Evolutionary conservation across 345 rosid genomes (phyloP).

Genomic region (Alliaria petiolata): DNA sequence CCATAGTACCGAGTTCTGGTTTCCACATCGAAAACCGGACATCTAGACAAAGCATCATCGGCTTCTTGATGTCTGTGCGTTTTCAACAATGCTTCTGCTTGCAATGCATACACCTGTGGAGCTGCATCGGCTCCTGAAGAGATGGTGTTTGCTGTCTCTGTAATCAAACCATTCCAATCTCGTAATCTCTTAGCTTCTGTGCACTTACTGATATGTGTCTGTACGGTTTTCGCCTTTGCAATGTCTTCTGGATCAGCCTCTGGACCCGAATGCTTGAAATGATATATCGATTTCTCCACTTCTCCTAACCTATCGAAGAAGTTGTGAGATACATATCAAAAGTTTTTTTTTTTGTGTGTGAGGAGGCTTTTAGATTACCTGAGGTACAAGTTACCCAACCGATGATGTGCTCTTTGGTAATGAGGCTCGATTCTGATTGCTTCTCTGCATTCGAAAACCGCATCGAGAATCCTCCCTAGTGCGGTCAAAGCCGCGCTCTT

Average conservation of each 20-base stretch:
- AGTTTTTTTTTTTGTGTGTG: not conserved
- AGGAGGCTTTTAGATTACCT: slow-evolving; percentile 44
- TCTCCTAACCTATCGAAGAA: slow-evolving; percentile 64
- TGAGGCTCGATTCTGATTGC: slow-evolving; percentile 82
- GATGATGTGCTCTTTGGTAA: slow-evolving; percentile 92
- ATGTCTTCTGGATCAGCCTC: slow-evolving; percentile 79
- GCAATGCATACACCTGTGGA: slow-evolving; percentile 81
- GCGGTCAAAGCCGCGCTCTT: slow-evolving; percentile 91
- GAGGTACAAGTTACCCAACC: slow-evolving; percentile 75
- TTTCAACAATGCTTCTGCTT: slow-evolving; percentile 86
- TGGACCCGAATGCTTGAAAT: slow-evolving; percentile 78
- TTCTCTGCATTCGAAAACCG: slow-evolving; percentile 87
- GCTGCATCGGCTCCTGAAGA: slow-evolving; percentile 84
- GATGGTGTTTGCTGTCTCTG: slow-evolving; percentile 53
- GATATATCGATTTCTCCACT: slow-evolving; percentile 81
- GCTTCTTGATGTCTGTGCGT: slow-evolving; percentile 79
- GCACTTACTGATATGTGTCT: slow-evolving; percentile 54
- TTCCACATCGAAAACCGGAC: slow-evolving; percentile 62
- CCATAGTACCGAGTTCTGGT: slow-evolving; percentile 69
- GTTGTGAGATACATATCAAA: not conserved
- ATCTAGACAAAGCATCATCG: slow-evolving; percentile 44
- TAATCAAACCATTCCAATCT: slow-evolving; percentile 69
- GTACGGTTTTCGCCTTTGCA: slow-evolving; percentile 59
- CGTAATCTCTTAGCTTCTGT: slow-evolving; percentile 59
- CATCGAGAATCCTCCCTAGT: slow-evolving; percentile 77